Evolutionary conservation across 441 rosid genomes (phyloP).

Genomic region (Omphalea diandra): DNA sequence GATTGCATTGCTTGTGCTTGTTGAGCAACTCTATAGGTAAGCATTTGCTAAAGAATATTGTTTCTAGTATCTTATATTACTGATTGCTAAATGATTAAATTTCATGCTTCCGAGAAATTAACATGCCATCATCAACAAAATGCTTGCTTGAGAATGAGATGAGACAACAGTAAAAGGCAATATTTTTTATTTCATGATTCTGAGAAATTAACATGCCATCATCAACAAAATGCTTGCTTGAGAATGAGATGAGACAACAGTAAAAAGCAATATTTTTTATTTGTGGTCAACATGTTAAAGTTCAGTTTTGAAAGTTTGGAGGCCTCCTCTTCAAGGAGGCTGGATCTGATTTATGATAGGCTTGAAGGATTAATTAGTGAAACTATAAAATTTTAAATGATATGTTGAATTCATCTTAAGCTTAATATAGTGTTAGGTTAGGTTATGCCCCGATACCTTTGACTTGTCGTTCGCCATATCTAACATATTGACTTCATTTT

Average conservation of each 20-base stretch:
- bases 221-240: background rate
- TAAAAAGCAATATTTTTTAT: background rate
- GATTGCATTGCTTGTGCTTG: slow-evolving; percentile 72
- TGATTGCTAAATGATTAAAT: background rate
- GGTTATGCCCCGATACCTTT: too few relatives aligned
- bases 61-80: background rate
- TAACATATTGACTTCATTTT: too few relatives aligned
- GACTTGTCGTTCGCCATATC: too few relatives aligned
- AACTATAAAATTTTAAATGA: too few relatives aligned
- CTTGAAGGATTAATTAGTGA: too few relatives aligned
- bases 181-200: background rate
- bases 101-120: background rate
- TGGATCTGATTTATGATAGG: background rate
- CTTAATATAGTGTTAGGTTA: too few relatives aligned
- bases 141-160: background rate
- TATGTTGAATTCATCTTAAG: too few relatives aligned
- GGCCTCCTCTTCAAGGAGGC: background rate
- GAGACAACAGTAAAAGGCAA: background rate
- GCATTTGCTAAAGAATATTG: slow-evolving; percentile 1
- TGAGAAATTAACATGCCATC: too few relatives aligned
- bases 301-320: background rate
- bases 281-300: background rate
- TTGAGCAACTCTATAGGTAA: slow-evolving; percentile 92
- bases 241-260: background rate
- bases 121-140: background rate